A percentile compares a stretch with the other conserved stretches of the same genome.
phyloP scores from a whole-genome alignment of 768 basidiomycete species.

The Boletus edulis region DNA sequence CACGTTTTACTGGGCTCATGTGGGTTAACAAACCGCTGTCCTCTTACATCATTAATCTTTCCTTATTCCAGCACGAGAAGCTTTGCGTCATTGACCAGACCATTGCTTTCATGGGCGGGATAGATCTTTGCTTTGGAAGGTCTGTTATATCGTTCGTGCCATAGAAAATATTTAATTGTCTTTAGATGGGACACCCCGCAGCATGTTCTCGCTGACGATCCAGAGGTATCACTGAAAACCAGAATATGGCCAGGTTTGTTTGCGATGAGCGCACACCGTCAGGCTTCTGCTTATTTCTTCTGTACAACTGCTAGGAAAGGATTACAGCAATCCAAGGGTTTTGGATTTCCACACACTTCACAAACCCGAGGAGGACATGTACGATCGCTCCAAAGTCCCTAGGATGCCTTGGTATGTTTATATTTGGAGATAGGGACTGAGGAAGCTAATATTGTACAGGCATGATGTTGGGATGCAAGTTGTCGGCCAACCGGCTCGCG shows the following conservation, averaged over 20 bases:
- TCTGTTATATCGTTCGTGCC: slow-evolving; percentile 23
- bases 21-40: slow-evolving; percentile 35
- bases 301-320: slow-evolving; percentile 62
- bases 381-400: slow-evolving; percentile 84
- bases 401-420: slow-evolving; percentile 89
- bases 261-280: neutral
- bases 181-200: slow-evolving; percentile 94
- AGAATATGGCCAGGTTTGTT: slow-evolving; percentile 84
- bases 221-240: slow-evolving; percentile 49
- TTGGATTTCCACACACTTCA: slow-evolving; percentile 81
- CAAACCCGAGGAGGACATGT: slow-evolving; percentile 94
- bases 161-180: neutral
- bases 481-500: slow-evolving; percentile 93
- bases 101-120: slow-evolving; percentile 96
- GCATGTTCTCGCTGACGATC: slow-evolving; percentile 86
- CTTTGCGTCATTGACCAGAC: slow-evolving; percentile 96
- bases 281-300: neutral
- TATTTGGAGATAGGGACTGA: neutral
- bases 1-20: slow-evolving; percentile 99
- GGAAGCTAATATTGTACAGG: slow-evolving; percentile 43
- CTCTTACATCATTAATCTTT: neutral
- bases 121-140: slow-evolving; percentile 93
- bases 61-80: slow-evolving; percentile 79
- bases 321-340: slow-evolving; percentile 89
- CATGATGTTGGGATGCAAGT: slow-evolving; percentile 97